A percentile compares a stretch with the other conserved stretches of the same genome.
Evolutionary conservation across 1,284 basidiomycete genomes (phyloP).

Genomic region (Kalmanozyma brasiliensis): DNA sequence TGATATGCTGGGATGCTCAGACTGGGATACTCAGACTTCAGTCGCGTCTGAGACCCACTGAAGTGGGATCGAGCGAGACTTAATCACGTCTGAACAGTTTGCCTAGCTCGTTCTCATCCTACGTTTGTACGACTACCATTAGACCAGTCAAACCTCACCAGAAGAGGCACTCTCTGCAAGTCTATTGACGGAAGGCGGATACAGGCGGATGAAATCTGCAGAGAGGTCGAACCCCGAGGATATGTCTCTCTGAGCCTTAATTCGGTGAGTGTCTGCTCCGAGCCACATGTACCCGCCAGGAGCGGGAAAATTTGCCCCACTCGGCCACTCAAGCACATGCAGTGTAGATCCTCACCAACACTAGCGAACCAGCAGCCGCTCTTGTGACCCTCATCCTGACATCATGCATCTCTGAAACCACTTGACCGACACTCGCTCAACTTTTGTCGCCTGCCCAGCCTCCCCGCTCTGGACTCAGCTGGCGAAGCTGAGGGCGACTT

Average conservation of each 20-base stretch:
- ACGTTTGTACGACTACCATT: too few species aligned
- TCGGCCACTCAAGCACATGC: not conserved
- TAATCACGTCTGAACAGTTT: too few species aligned
- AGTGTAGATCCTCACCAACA: constrained; percentile 1
- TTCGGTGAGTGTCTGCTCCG: constrained; percentile 7
- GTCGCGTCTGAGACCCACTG: too few species aligned
- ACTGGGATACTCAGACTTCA: too few species aligned
- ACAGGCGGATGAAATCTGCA: not conserved
- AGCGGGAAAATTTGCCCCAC: not conserved
- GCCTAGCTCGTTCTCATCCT: too few species aligned
- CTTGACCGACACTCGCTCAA: not conserved
- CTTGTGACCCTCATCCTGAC: not conserved
- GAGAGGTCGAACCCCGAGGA: constrained; percentile 11
- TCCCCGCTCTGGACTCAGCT: too few species aligned
- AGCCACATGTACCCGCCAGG: not conserved
- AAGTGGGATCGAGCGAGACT: too few species aligned
- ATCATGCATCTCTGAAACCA: not conserved
- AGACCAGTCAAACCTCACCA: too few species aligned
- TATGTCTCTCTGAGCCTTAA: constrained; percentile 45
- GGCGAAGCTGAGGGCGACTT: too few species aligned
- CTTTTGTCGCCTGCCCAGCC: not conserved
- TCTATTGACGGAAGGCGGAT: not conserved
- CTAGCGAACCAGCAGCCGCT: not conserved
- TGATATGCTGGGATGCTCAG: too few species aligned
- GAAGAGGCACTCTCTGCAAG: too few species aligned